phyloP scores from a whole-genome alignment of 768 basidiomycete species.

The Cyathus striatus region DNA sequence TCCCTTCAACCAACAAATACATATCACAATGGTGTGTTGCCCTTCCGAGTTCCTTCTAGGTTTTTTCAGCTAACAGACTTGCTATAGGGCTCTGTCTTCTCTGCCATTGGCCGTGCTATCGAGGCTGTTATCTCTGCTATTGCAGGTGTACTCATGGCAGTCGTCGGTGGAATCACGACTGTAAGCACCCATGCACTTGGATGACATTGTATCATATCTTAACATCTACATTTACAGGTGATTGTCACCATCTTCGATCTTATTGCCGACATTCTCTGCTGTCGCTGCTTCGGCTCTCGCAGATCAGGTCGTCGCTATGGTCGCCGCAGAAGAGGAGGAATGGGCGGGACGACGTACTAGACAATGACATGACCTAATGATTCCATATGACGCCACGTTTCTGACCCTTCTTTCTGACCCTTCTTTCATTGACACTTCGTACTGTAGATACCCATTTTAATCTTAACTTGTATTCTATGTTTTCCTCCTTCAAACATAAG shows the following conservation, averaged over 20 bases:
- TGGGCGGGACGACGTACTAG: constrained; percentile 1
- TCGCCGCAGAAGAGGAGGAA: constrained; percentile 11
- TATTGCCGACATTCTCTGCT: constrained; percentile 51
- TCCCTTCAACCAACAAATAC: not conserved
- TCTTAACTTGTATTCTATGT: no score
- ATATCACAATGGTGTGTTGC: constrained; percentile 5
- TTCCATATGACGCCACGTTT: no score
- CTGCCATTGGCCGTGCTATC: constrained; percentile 59
- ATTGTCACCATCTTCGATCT: constrained; percentile 62
- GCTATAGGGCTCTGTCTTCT: constrained; percentile 56
- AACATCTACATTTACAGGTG: constrained; percentile 29
- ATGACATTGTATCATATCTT: not conserved
- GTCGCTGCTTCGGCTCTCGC: constrained; percentile 39
- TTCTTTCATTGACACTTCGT: no score
- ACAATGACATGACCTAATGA: not conserved
- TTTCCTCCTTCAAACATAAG: no score
- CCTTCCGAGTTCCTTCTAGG: no score
- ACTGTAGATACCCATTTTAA: no score
- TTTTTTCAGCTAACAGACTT: not conserved
- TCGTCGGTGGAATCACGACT: constrained; percentile 53
- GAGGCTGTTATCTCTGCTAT: constrained; percentile 58
- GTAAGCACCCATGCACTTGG: constrained; percentile 28
- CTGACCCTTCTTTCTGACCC: no score
- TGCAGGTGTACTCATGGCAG: constrained; percentile 53
- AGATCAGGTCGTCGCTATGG: constrained; percentile 15